phyloP scores from a whole-genome alignment of 495 filamentous ascomycete genomes.

The Penicillium maclennaniae region DNA sequence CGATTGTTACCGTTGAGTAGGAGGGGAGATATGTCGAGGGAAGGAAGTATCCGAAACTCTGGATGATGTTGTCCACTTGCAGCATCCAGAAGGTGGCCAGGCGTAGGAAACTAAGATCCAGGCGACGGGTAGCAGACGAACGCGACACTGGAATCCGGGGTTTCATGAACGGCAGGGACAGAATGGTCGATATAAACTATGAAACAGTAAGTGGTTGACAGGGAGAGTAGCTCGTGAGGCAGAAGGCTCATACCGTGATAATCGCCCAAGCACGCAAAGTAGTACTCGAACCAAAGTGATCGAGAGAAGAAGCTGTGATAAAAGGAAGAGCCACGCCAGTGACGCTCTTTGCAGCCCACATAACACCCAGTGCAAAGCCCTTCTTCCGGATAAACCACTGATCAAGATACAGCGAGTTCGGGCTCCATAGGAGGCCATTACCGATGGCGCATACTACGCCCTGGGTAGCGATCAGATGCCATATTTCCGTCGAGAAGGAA shows the following conservation, averaged over 20 bases:
- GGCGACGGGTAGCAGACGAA: slow-evolving; percentile 25
- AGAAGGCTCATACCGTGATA: slow-evolving; percentile 24
- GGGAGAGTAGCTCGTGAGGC: neutral
- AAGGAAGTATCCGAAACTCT: slow-evolving; percentile 65
- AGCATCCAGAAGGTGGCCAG: slow-evolving; percentile 51
- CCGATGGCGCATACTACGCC: slow-evolving; percentile 54
- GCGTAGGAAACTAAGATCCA: slow-evolving; percentile 48
- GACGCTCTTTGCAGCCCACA: slow-evolving; percentile 53
- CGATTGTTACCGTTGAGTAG: slow-evolving; percentile 49
- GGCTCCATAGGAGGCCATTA: slow-evolving; percentile 47
- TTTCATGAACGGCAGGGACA: slow-evolving; percentile 55
- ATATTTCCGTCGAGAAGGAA: slow-evolving; percentile 49
- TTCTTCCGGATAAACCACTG: slow-evolving; percentile 56
- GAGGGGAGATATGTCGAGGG: slow-evolving; percentile 63
- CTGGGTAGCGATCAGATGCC: slow-evolving; percentile 53
- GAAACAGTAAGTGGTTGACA: neutral
- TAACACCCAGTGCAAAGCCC: slow-evolving; percentile 50
- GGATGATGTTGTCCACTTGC: slow-evolving; percentile 53
- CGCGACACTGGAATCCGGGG: slow-evolving; percentile 50
- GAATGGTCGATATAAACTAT: slow-evolving; percentile 44
- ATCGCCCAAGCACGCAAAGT: slow-evolving; percentile 54
- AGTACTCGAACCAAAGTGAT: slow-evolving; percentile 50
- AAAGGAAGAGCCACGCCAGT: slow-evolving; percentile 51
- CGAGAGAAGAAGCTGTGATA: slow-evolving; percentile 48
- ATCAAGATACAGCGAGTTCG: slow-evolving; percentile 51